phyloP scores from a whole-genome alignment of 2,329 filamentous ascomycete genomes.

The Colletotrichum sojae region DNA sequence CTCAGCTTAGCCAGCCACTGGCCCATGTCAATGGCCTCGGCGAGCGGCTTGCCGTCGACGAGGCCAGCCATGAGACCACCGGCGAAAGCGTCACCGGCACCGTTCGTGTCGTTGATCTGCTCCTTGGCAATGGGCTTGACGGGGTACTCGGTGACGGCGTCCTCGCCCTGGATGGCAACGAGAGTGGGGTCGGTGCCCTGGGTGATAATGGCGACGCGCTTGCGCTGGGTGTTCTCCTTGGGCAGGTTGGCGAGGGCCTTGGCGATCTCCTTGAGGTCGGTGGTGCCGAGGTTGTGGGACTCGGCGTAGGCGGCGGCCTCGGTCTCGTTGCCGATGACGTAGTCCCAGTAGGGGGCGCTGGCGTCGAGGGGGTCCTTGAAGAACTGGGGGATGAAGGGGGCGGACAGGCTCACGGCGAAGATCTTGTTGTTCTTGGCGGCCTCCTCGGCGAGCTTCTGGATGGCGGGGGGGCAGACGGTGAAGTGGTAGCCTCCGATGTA shows the following conservation, averaged over 20 bases:
- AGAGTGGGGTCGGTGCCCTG: slow-evolving; percentile 94
- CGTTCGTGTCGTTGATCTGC: slow-evolving; percentile 95
- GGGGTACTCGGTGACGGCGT: slow-evolving; percentile 80
- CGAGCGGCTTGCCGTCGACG: slow-evolving; percentile 85
- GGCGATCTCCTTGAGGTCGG: slow-evolving; percentile 87
- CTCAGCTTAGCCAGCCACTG: slow-evolving; percentile 96
- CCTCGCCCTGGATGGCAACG: slow-evolving; percentile 81
- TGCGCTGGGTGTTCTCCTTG: slow-evolving; percentile 90
- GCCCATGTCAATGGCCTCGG: slow-evolving; percentile 87
- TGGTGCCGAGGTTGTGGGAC: slow-evolving; percentile 80
- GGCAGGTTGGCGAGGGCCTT: slow-evolving; percentile 88
- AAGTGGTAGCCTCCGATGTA: slow-evolving; percentile 98
- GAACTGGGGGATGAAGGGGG: slow-evolving; percentile 96
- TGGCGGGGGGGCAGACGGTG: slow-evolving; percentile 93
- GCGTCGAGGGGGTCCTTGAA: slow-evolving; percentile 96
- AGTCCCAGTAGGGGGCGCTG: slow-evolving; percentile 92
- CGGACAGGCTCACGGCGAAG: slow-evolving; percentile 92
- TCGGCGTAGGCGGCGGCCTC: slow-evolving; percentile 92
- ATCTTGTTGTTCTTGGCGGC: slow-evolving; percentile 91
- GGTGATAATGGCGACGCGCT: slow-evolving; percentile 91
- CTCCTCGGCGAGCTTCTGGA: slow-evolving; percentile 91
- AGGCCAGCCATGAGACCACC: slow-evolving; percentile 94
- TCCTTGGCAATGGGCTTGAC: slow-evolving; percentile 84
- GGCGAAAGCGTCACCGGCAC: slow-evolving; percentile 96
- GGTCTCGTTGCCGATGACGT: slow-evolving; percentile 96